These are phyloP conservation scores for Astrocystis sublimbata DNA, from an alignment of 495 filamentous ascomycete species.

Conservation along the genomic window DNA sequence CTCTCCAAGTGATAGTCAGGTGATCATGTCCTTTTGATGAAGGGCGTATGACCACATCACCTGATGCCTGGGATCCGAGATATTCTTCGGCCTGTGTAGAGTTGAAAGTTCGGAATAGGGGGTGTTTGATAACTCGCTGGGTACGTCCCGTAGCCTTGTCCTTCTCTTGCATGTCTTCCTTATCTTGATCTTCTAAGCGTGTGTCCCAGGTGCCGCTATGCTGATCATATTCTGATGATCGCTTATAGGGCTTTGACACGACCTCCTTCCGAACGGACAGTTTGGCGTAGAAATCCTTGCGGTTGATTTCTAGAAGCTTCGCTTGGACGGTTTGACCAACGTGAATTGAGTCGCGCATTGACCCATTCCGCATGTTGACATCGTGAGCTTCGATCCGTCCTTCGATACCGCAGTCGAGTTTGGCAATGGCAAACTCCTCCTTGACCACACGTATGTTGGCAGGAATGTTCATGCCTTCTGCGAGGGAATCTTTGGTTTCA, in stretches of 20 bases:
- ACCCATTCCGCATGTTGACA: slow-evolving; percentile 59
- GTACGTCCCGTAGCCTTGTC: slow-evolving; percentile 78
- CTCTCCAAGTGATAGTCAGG: slow-evolving; percentile 96
- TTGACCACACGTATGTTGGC: slow-evolving; percentile 85
- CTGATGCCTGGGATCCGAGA: slow-evolving; percentile 76
- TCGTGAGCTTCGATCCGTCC: slow-evolving; percentile 76
- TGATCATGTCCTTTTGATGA: slow-evolving; percentile 94
- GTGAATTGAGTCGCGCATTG: slow-evolving; percentile 60
- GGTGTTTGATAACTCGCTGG: slow-evolving; percentile 94
- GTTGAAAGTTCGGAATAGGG: slow-evolving; percentile 91
- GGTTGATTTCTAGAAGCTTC: slow-evolving; percentile 82
- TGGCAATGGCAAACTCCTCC: slow-evolving; percentile 87
- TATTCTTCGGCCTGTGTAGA: slow-evolving; percentile 91
- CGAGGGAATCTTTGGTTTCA: slow-evolving; percentile 80
- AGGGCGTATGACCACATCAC: slow-evolving; percentile 92
- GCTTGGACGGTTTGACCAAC: slow-evolving; percentile 81
- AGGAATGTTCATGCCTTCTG: slow-evolving; percentile 86
- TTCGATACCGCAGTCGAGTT: slow-evolving; percentile 91
- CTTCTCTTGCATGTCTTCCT: slow-evolving; percentile 74
- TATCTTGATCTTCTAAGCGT: slow-evolving; percentile 73
- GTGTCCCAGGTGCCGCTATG: slow-evolving; percentile 77
- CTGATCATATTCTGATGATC: slow-evolving; percentile 64
- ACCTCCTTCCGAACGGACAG: slow-evolving; percentile 81
- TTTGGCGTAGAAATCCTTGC: slow-evolving; percentile 75
- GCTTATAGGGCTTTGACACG: slow-evolving; percentile 66